phyloP scores from a whole-genome alignment of 2,329 filamentous ascomycete species.

The Teratosphaeria nubilosa region DNA sequence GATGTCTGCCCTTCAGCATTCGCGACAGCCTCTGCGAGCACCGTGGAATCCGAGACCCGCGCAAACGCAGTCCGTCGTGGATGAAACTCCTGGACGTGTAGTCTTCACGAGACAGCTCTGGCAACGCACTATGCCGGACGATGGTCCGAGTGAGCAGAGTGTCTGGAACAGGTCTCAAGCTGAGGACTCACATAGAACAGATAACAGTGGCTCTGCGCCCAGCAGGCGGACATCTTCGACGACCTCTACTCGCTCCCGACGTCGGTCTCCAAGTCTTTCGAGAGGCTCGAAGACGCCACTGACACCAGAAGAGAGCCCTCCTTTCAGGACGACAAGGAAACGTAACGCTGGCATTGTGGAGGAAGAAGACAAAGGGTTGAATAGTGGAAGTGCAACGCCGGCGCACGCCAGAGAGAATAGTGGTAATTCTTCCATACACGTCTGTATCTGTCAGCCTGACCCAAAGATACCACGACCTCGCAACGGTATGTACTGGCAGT shows the following conservation, averaged over 20 bases:
- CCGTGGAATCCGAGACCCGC: conserved; percentile 7
- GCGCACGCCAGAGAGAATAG: conserved; percentile 22
- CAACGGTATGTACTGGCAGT: conserved; percentile 48
- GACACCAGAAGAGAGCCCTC: conserved; percentile 28
- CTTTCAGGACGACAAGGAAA: conserved; percentile 24
- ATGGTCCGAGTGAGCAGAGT: conserved; percentile 15
- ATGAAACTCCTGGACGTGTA: conserved; percentile 16
- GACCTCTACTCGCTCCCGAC: conserved; percentile 20
- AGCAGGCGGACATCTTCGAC: conserved; percentile 21
- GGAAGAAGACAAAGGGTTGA: conserved; percentile 20
- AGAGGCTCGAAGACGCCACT: conserved; percentile 22
- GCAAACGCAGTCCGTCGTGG: conserved; percentile 19
- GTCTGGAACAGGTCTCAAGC: conserved; percentile 24
- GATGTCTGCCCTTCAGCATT: conserved; percentile 21
- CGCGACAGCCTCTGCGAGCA: conserved; percentile 9
- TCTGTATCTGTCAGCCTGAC: conserved; percentile 61
- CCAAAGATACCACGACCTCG: conserved; percentile 61
- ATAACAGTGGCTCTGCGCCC: conserved; percentile 11
- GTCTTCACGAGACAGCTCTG: conserved; percentile 29
- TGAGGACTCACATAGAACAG: conserved; percentile 13
- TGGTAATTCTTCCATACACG: conserved; percentile 38
- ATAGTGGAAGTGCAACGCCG: conserved; percentile 15
- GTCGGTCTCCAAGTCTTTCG: conserved; percentile 20
- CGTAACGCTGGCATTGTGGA: conserved; percentile 22
- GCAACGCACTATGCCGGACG: conserved; percentile 28